Evolutionary conservation across 2,329 filamentous ascomycete species (phyloP), one percentile per base, ranked within the genome.

Genomic region (Fusarium scirpi): DNA sequence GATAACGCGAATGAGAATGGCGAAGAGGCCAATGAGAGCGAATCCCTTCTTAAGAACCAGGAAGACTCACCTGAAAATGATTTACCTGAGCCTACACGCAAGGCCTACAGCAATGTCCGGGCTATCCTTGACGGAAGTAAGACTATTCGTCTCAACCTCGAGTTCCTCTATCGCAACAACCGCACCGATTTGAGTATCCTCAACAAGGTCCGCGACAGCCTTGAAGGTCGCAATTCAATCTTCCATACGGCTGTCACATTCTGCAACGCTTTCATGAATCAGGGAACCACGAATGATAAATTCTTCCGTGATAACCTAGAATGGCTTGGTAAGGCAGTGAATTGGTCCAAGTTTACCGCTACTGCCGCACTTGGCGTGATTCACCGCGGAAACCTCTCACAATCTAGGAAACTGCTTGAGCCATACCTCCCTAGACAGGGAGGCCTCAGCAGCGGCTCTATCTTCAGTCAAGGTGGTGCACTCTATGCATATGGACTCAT

Each of bases 311-410:
- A 98, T 77, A 99, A 99, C 78, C 83, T 99, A 25, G 96, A 99
- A 72, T 99, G 96, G 96, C 84, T 99, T 6, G 94, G 95, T 65
- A 99, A 98, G 85, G 96, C 96, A 27, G 94, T 98, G 49, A 99
- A 99, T 84, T 99, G 96, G 96, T 98, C 94, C 66, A 99, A 99
- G 80, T 99, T 99, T 80, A 98, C 96, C 1, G 96, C 96, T 16
- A 99, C 96, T 7, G 96, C 96, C 60, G 96, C 96, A 10, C 85
- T 99, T 8, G 96, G 96, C 80, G 96, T 98, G 54, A 98, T 99
- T 69, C 96, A 99, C 81, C 92, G 94, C 47, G 96, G 96, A 59
- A 99, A 99, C 80, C 86, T 99, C 63, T 92, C 92, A 25, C 95
- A 99, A 77, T 96, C 94, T 2, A 90, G 94, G 77, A 97, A 97